A percentile compares a stretch with the other conserved stretches of the same genome.
phyloP scores from a whole-genome alignment of 1,139 yeast genomes.

The Hansenula sp. region DNA sequence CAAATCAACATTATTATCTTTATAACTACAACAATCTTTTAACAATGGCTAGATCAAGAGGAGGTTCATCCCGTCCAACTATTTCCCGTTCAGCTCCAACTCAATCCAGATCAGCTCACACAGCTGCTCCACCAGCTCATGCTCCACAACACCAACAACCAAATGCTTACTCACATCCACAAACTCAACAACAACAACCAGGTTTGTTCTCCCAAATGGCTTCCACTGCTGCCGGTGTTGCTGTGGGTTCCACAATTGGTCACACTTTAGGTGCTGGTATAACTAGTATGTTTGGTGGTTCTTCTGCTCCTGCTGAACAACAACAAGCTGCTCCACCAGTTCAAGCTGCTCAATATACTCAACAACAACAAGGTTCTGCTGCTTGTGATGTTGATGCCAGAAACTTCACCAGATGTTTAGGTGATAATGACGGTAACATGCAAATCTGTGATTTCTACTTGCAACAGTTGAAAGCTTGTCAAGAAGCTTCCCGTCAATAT shows the following conservation, averaged over 20 bases:
- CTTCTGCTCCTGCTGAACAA: constrained; percentile 31
- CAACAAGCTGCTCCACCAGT: constrained; percentile 28
- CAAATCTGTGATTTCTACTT: constrained; percentile 94
- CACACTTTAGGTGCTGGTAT: constrained; percentile 96
- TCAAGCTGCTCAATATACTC: constrained; percentile 28
- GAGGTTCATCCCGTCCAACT: constrained; percentile 34
- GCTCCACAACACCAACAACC: constrained; percentile 23
- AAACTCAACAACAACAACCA: constrained; percentile 58
- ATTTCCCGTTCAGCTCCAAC: constrained; percentile 43
- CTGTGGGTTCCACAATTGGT: constrained; percentile 95
- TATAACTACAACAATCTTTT: not conserved
- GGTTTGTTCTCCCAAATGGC: constrained; percentile 98
- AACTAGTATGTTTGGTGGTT: constrained; percentile 79
- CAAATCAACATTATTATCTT: not conserved
- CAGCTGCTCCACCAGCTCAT: constrained; percentile 49
- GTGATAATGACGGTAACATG: constrained; percentile 91
- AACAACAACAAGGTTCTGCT: constrained; percentile 48
- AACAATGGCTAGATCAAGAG: constrained; percentile 52
- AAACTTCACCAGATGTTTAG: constrained; percentile 91
- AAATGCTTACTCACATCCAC: constrained; percentile 29
- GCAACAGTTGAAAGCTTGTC: constrained; percentile 96
- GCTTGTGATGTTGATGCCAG: constrained; percentile 92
- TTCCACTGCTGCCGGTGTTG: constrained; percentile 98
- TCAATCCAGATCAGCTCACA: constrained; percentile 71
- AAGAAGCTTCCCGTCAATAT: constrained; percentile 84